Evolutionary conservation across 2,329 filamentous ascomycete genomes (phyloP).

Genomic region (Colletotrichum spaethianum): DNA sequence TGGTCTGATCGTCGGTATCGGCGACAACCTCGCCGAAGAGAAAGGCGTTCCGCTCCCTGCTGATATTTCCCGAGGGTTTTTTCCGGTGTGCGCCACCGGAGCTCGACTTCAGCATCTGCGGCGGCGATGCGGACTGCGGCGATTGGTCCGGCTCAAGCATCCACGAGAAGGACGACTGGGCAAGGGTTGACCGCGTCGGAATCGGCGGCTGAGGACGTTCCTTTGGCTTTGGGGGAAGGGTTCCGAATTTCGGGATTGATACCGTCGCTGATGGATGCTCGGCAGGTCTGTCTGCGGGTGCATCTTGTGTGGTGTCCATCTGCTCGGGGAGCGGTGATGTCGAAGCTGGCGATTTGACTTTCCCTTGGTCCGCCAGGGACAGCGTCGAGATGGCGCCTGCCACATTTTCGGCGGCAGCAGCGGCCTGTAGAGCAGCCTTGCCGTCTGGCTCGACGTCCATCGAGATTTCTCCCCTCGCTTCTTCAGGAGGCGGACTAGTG

Average conservation of each 20-base stretch:
- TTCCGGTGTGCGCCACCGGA: constrained; percentile 53
- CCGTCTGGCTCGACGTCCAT: constrained; percentile 35
- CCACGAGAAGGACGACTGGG: constrained; percentile 84
- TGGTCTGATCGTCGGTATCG: constrained; percentile 52
- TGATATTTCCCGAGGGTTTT: constrained; percentile 59
- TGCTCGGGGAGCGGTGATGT: constrained; percentile 9
- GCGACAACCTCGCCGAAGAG: constrained; percentile 69
- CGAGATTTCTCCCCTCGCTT: constrained; percentile 13
- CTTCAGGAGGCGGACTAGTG: constrained; percentile 20
- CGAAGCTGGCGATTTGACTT: constrained; percentile 4
- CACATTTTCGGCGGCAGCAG: constrained; percentile 12
- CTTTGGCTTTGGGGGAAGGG: background rate
- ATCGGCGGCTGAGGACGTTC: constrained; percentile 55
- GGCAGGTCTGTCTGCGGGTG: background rate
- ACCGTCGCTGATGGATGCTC: constrained; percentile 23
- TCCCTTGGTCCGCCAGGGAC: constrained; percentile 14
- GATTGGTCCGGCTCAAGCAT: constrained; percentile 76
- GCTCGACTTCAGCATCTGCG: constrained; percentile 44
- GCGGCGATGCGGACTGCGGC: constrained; percentile 49
- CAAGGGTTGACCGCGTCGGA: constrained; percentile 75
- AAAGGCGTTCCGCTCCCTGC: constrained; percentile 70
- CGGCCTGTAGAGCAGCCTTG: background rate
- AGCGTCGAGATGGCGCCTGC: constrained; percentile 34
- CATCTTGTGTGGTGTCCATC: constrained; percentile 36
- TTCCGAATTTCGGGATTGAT: constrained; percentile 5